Conservation (phyloP, 2,329 filamentous ascomycete species). For the Dactylonectria macrodidyma region DNA sequence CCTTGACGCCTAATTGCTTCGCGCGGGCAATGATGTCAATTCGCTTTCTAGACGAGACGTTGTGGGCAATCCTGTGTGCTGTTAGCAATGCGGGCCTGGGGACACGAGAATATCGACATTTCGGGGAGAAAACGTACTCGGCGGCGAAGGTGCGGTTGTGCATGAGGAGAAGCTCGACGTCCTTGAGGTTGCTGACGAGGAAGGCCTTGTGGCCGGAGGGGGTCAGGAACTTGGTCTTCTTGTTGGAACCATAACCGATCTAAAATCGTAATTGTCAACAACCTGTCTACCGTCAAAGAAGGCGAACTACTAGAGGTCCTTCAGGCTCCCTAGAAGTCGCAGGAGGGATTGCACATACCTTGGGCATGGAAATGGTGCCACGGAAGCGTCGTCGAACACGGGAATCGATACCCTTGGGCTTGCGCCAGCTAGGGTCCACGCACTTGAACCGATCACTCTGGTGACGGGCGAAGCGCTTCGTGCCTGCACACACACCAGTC, state of each 20-base stretch:
- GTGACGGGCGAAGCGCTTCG: constrained; percentile 96
- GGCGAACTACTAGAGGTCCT: constrained; percentile 9
- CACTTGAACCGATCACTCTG: constrained; percentile 98
- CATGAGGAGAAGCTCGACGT: constrained; percentile 98
- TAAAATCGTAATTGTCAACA: constrained; percentile 57
- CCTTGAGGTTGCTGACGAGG: constrained; percentile 96
- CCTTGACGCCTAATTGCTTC: constrained; percentile 99
- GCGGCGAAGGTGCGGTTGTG: constrained; percentile 99
- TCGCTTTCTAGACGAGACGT: constrained; percentile 98
- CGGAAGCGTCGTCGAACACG: constrained; percentile 97
- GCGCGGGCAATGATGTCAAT: constrained; percentile 97
- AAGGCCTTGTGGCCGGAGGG: constrained; percentile 99
- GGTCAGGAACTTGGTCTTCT: constrained; percentile 99
- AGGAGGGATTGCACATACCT: constrained; percentile 75
- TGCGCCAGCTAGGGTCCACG: constrained; percentile 93
- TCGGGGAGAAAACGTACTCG: constrained; percentile 78
- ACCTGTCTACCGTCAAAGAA: constrained; percentile 1
- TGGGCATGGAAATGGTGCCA: constrained; percentile 96
- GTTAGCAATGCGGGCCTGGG: constrained; percentile 26
- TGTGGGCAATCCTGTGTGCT: constrained; percentile 87
- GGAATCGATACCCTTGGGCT: constrained; percentile 99
- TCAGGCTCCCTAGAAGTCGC: constrained; percentile 19
- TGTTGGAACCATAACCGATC: constrained; percentile 99
- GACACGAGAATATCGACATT: neutral
- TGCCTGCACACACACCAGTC: constrained; percentile 73